phyloP scores from a whole-genome alignment of 192 early-diverging fungal species.

The Kickxella alabastrina region DNA sequence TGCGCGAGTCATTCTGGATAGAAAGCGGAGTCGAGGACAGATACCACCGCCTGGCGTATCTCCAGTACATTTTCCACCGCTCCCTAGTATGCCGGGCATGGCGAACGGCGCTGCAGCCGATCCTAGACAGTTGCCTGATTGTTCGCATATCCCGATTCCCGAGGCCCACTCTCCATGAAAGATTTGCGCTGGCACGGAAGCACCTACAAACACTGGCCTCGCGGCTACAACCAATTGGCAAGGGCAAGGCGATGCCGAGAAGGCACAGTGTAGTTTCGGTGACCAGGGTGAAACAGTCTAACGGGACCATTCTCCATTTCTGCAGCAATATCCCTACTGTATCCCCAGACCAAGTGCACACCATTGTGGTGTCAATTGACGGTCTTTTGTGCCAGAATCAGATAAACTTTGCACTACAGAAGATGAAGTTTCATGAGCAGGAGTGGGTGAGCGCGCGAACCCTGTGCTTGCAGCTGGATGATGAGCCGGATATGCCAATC shows the following conservation, averaged over 20 bases:
- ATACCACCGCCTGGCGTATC: conserved; percentile 17
- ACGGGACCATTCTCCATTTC: conserved; percentile 11
- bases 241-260: background rate
- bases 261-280: background rate
- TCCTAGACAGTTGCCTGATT: conserved; percentile 18
- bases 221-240: background rate
- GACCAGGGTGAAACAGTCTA: conserved; percentile 7
- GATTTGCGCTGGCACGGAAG: conserved; percentile 2
- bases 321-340: conserved; percentile 19
- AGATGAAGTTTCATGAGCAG: conserved; percentile 6
- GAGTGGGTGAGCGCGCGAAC: conserved; percentile 18
- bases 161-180: conserved; percentile 1
- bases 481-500: background rate
- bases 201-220: conserved; percentile 4
- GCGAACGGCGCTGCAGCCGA: conserved; percentile 13
- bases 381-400: conserved; percentile 10
- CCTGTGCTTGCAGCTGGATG: conserved; percentile 22
- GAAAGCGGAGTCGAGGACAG: conserved; percentile 15
- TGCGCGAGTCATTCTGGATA: conserved; percentile 17
- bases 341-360: conserved; percentile 4
- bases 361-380: conserved; percentile 19
- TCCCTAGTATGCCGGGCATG: conserved; percentile 15
- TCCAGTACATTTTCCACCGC: conserved; percentile 17
- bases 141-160: conserved; percentile 10
- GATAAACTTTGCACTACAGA: conserved; percentile 6